Evolutionary conservation across 2,329 filamentous ascomycete species (phyloP).

Genomic region (Talaromyces albobiverticillius): DNA sequence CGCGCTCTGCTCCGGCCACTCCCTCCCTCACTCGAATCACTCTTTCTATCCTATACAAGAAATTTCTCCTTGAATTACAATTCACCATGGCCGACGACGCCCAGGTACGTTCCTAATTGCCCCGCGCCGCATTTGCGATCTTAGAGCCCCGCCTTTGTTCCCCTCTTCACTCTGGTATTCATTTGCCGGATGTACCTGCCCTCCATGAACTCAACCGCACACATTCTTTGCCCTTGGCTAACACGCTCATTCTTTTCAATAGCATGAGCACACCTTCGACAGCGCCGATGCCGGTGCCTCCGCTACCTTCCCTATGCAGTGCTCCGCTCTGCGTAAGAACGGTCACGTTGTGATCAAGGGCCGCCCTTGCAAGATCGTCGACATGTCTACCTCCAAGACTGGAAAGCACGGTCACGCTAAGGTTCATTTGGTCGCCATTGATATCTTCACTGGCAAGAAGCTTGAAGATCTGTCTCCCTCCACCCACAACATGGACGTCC

Average conservation of each 20-base stretch:
- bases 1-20: conserved; percentile 20
- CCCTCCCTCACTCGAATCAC: conserved; percentile 12
- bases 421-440: conserved; percentile 95
- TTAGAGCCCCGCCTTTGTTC: conserved; percentile 6
- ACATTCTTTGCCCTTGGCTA: background rate
- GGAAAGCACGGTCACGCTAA: conserved; percentile 99
- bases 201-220: background rate
- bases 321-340: conserved; percentile 99
- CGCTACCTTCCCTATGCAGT: conserved; percentile 94
- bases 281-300: conserved; percentile 95
- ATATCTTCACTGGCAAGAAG: conserved; percentile 99
- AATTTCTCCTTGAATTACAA: conserved; percentile 20
- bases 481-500: conserved; percentile 84
- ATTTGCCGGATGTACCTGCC: background rate
- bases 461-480: conserved; percentile 98
- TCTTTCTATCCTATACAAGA: conserved; percentile 1
- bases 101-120: conserved; percentile 52
- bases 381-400: conserved; percentile 99
- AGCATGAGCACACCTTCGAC: conserved; percentile 81
- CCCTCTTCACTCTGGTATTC: conserved; percentile 3
- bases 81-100: conserved; percentile 65
- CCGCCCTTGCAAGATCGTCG: conserved; percentile 99
- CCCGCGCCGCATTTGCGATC: conserved; percentile 28
- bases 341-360: conserved; percentile 97
- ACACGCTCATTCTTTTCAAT: conserved; percentile 14